Evolutionary conservation across 805 yeast species (phyloP).

Genomic region (Zygoascus tannicola): DNA sequence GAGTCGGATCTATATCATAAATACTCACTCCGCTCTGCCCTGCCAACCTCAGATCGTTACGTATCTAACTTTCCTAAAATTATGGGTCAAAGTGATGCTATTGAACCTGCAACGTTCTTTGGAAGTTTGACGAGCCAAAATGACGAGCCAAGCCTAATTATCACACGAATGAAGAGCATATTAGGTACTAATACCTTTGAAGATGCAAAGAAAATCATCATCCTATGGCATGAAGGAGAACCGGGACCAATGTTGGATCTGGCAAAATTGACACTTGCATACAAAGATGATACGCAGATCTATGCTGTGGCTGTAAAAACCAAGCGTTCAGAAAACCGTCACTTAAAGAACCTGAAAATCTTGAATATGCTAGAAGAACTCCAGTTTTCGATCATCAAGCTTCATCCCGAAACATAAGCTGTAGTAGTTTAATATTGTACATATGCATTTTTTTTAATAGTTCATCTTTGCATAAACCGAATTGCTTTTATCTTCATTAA

Average conservation of each 20-base stretch:
- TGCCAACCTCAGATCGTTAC: not conserved
- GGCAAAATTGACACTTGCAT: not conserved
- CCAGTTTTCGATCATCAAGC: no score
- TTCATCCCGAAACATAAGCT: no score
- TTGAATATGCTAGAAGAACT: no score
- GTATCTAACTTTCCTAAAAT: not conserved
- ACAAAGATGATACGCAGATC: not conserved
- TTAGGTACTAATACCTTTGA: not conserved
- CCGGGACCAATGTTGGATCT: conserved; percentile 1
- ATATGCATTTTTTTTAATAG: no score
- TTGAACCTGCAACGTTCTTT: not conserved
- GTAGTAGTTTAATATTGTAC: no score
- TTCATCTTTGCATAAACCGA: no score
- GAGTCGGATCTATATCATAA: not conserved
- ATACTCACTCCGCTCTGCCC: not conserved
- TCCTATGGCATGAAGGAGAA: conserved; percentile 5
- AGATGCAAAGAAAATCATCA: not conserved
- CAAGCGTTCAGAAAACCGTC: no score
- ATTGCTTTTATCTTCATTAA: no score
- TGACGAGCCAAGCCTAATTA: not conserved
- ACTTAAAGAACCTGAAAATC: no score
- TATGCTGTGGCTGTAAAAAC: not conserved
- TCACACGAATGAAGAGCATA: conserved; percentile 1
- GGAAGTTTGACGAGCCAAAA: not conserved
- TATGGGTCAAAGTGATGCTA: not conserved